phyloP scores from a whole-genome alignment of 164 flowering plant genomes.

The Macadamia tetraphylla region DNA sequence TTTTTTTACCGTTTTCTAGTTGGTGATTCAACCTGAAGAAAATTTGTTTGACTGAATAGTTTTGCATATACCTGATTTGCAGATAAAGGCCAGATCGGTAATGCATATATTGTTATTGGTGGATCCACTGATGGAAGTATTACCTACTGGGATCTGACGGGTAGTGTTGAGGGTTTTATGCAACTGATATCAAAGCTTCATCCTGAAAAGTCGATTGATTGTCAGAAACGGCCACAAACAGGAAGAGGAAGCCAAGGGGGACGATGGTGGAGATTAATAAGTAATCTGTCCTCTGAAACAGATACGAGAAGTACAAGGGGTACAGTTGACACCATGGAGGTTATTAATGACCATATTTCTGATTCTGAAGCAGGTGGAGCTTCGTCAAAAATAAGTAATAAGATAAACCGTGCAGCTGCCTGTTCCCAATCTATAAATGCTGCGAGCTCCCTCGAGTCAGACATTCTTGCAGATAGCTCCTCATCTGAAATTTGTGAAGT shows the following conservation, averaged over 20 bases:
- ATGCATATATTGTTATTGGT: slow-evolving; percentile 50
- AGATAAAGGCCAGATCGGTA: slow-evolving; percentile 32
- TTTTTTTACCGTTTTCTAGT: no score
- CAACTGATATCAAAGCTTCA: slow-evolving; percentile 37
- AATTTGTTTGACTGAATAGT: background rate
- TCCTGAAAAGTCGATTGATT: slow-evolving; percentile 48
- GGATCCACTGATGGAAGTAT: slow-evolving; percentile 98
- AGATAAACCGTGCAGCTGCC: slow-evolving; percentile 6
- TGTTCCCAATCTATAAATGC: slow-evolving; percentile 10
- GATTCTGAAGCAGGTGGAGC: slow-evolving; percentile 9
- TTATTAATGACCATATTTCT: slow-evolving; percentile 1
- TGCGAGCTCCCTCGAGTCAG: slow-evolving; percentile 20
- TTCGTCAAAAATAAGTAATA: slow-evolving; percentile 8
- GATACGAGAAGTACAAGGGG: slow-evolving; percentile 13
- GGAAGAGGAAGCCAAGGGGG: slow-evolving; percentile 99
- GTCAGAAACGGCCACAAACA: slow-evolving; percentile 82
- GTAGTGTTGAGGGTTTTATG: slow-evolving; percentile 58
- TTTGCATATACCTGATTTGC: slow-evolving; percentile 13
- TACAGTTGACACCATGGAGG: slow-evolving; percentile 15
- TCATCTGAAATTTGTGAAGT: slow-evolving; percentile 32
- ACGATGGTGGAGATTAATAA: slow-evolving; percentile 65
- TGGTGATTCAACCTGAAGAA: no score
- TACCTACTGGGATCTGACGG: slow-evolving; percentile 89
- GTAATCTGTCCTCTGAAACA: slow-evolving; percentile 25
- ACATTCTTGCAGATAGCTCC: slow-evolving; percentile 23